Percentiles rank a stretch among this genome's conserved stretches.
phyloP scores from a whole-genome alignment of 2,329 filamentous ascomycete species.

The Neoascochyta sp. region DNA sequence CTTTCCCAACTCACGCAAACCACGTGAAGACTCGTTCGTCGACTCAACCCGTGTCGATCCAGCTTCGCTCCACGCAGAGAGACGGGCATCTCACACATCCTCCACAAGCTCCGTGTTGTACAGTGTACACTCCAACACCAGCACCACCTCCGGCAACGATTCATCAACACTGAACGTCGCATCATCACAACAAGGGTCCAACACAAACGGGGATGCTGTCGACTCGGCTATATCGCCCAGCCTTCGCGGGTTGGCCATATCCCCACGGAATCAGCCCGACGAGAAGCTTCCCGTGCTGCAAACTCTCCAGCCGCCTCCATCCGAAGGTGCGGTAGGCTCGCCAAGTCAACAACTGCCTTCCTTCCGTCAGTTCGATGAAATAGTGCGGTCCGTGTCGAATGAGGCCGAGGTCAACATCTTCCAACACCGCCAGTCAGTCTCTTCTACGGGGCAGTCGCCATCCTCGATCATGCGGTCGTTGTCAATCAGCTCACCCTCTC shows the following conservation, averaged over 20 bases:
- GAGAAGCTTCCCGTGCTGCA: constrained; percentile 38
- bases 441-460: constrained; percentile 36
- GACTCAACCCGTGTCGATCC: constrained; percentile 2
- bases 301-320: constrained; percentile 28
- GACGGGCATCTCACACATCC: constrained; percentile 8
- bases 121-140: constrained; percentile 6
- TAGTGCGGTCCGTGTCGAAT: constrained; percentile 33
- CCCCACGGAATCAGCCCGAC: constrained; percentile 22
- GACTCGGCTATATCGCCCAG: constrained; percentile 26
- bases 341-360: constrained; percentile 33
- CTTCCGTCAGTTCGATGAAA: constrained; percentile 33
- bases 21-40: constrained; percentile 5
- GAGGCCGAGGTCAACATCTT: constrained; percentile 26
- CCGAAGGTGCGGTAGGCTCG: constrained; percentile 25
- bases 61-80: constrained; percentile 1
- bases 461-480: constrained; percentile 30
- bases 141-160: constrained; percentile 4
- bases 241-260: constrained; percentile 33
- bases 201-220: constrained; percentile 18
- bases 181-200: constrained; percentile 11
- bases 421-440: constrained; percentile 36
- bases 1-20: neutral
- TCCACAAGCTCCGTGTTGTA: constrained; percentile 6
- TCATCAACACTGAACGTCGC: constrained; percentile 6
- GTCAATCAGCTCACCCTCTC: constrained; percentile 34